Conservation (phyloP, 164 flowering plant genomes). For the Vitis amurensis region DNA sequence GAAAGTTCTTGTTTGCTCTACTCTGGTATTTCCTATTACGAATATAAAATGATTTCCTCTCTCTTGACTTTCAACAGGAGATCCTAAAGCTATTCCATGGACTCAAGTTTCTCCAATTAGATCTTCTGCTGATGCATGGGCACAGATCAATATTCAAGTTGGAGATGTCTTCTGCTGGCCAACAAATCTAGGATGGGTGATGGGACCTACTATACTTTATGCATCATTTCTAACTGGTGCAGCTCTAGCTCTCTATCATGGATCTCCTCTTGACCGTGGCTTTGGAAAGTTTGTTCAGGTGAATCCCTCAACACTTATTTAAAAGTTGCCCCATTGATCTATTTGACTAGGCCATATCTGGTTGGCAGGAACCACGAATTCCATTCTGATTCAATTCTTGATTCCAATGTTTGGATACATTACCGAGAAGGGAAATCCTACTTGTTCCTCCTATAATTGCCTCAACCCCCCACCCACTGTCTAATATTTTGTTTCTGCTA, state of each 20-base stretch:
- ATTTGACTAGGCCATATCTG: too few relatives aligned
- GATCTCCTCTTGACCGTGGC: slow-evolving; percentile 85
- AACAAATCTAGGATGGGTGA: slow-evolving; percentile 93
- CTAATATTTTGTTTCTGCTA: too few relatives aligned
- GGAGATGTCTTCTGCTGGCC: slow-evolving; percentile 92
- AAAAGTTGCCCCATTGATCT: too few relatives aligned
- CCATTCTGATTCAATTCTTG: too few relatives aligned
- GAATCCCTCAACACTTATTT: neutral
- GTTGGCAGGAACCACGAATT: too few relatives aligned
- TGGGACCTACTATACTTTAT: slow-evolving; percentile 73
- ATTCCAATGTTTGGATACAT: too few relatives aligned
- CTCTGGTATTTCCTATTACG: neutral
- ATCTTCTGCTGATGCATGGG: slow-evolving; percentile 75
- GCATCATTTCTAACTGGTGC: slow-evolving; percentile 76
- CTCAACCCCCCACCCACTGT: too few relatives aligned
- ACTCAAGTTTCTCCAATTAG: slow-evolving; percentile 84
- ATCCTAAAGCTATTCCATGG: slow-evolving; percentile 97
- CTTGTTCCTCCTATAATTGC: too few relatives aligned
- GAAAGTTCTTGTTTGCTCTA: too few relatives aligned
- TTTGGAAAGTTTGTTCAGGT: slow-evolving; percentile 98
- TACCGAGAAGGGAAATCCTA: too few relatives aligned
- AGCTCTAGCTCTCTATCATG: slow-evolving; percentile 87
- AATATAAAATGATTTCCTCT: neutral
- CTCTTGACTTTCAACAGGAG: slow-evolving; percentile 45
- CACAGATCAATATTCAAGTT: slow-evolving; percentile 42